Evolutionary conservation across 2,329 filamentous ascomycete species (phyloP), one percentile per base, ranked within the genome.

Genomic region (Trichoderma sp.): DNA sequence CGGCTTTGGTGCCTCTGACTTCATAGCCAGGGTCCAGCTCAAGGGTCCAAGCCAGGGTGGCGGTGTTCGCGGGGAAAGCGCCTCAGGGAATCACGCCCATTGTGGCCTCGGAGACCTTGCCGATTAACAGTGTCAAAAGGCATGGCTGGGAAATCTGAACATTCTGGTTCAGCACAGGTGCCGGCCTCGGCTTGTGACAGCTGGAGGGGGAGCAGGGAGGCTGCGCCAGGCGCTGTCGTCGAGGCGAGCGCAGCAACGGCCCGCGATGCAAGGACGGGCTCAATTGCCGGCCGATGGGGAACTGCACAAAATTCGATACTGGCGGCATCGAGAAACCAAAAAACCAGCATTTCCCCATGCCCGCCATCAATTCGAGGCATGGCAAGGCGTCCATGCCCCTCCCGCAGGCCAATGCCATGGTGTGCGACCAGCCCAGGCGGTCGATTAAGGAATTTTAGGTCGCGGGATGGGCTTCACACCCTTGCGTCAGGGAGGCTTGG

Each of bases 381-480:
- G 30, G 34, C 34, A 39, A 39, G 34, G 34, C 34, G 34, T 14
- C 34, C 34, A 39, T 39, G 34, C 34, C 34, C 34, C 34, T 41
- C 47, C 24, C 45, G 39, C 52, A 24, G 58, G 43, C 58, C 58
- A 65, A 63, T 65, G 57, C 51, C 50, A 54, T 54, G 56, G 54
- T 48, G 48, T 59, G 44, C 44, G 51, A 34, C 58, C 47, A 47
- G 48, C 51, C 34, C 50, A 50, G 54, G 64, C 59, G 24, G 58
- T 61, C 41, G 48, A 65, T 66, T 66, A 45, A 54, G 43, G 44
- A 57, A 66, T 51, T 63, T 63, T 63, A 57, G 58, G 58, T 63
- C 64, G 58, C 64, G 64, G 64, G 60, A 66, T 48, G 64, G 60
- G 64, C 64, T 63, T 66, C 39, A 7, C 26, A 57, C 59, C 64